Base-by-base conservation (phyloP, 2,329 filamentous ascomycete genomes). In the Penicillium freii region DNA sequence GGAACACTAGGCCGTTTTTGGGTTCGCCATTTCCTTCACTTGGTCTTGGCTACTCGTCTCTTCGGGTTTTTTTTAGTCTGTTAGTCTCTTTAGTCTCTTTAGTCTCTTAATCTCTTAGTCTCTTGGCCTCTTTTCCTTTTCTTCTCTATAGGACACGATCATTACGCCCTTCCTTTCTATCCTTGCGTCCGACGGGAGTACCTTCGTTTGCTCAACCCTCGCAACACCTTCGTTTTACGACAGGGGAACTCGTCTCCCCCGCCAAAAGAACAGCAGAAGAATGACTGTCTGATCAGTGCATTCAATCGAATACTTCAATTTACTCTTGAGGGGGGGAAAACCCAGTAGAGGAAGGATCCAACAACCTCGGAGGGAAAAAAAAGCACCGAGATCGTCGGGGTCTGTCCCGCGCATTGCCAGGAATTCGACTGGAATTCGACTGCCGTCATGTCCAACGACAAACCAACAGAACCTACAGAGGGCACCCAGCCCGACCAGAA, bases 401-500 rank as follows among this genome's bases (percentile, higher is more conserved):
- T 40, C 34, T 46, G 27, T 57, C 48, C 58, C 50, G 51, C 59
- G 53, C 58, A 58, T 17, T 51, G 54, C 49, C 45, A 60, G 47
- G 49, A 53, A 63, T 59, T 60, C 54, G 27, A 40, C 39, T 6
- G 31, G 31, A 33, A 33, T 33, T 33, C 11, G 11, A 33, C 31
- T 15, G 40, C 19, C 57, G 63, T 54, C 57, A 67, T 67, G 65
- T 60, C 62, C 51, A 58, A 62, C 54, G 58, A 62, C 40, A 55
- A 39, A 13, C 39, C 53, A 25, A 42, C 40, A 23, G 51, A 54
- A 25, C 29, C 29, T 40, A 49, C 39, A 36, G 56, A 64, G 36
- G 55, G 27, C 34, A 42, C 15, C n/a, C 59, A 40, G 38, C 55
- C 56, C 36, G 51, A 57, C 23, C 59, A 57, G 47, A 44, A 23